Percentiles rank a stretch among this genome's conserved stretches.
Conservation (phyloP, 2,329 filamentous ascomycete species). For the Boeremia lycopersici region DNA sequence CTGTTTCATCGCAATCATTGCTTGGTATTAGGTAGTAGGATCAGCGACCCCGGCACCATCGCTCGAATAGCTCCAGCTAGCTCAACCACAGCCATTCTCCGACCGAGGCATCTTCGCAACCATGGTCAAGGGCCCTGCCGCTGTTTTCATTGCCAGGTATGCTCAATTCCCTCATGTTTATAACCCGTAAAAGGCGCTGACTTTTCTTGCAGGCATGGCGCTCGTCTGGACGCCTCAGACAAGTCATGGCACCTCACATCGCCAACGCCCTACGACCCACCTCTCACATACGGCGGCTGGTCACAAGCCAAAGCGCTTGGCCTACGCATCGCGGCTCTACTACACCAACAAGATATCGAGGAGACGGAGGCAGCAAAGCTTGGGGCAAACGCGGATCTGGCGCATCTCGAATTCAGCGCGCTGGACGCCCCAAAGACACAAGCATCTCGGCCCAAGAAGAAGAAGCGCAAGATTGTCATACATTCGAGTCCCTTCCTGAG, state of each 20-base stretch:
- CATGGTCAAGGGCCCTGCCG: constrained; percentile 55
- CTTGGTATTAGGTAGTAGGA: neutral
- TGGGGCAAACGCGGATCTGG: constrained; percentile 23
- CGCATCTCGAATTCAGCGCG: constrained; percentile 30
- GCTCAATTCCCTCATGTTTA: constrained; percentile 16
- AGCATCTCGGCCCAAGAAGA: constrained; percentile 56
- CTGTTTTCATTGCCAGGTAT: constrained; percentile 58
- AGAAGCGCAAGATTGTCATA: constrained; percentile 78
- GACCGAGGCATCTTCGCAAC: constrained; percentile 19
- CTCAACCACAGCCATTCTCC: constrained; percentile 5
- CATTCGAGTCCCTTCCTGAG: constrained; percentile 94
- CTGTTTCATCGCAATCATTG: constrained; percentile 1
- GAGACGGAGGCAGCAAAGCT: constrained; percentile 47
- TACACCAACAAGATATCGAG: constrained; percentile 57
- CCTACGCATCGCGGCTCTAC: constrained; percentile 77
- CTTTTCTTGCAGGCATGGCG: constrained; percentile 71
- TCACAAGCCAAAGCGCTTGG: constrained; percentile 83
- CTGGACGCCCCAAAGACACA: constrained; percentile 24
- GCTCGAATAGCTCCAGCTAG: constrained; percentile 14
- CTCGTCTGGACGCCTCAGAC: constrained; percentile 91
- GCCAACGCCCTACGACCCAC: constrained; percentile 92
- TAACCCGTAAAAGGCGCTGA: constrained; percentile 18
- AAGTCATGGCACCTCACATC: constrained; percentile 94
- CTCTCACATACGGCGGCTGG: constrained; percentile 93
- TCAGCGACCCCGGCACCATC: neutral